Base-by-base conservation (phyloP, 2,329 filamentous ascomycete species). In the Neoarthrinium moseri region DNA sequence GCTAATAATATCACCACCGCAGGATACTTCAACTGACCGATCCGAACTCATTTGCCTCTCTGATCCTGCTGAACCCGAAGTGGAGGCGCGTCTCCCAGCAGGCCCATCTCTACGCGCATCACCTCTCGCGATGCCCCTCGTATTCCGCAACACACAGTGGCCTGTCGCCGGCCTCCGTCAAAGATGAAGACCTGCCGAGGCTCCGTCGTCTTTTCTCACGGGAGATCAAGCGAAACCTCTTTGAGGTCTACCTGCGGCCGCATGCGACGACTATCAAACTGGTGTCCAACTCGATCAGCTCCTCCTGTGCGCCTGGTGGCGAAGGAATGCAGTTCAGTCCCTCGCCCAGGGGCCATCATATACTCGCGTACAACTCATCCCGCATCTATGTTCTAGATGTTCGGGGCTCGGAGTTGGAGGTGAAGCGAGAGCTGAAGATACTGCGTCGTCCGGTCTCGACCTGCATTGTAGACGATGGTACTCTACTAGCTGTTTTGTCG, bases 241-340 rank as follows among this genome's bases (percentile, higher is more conserved):
- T 91, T 62, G 83, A 89, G 55, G 81, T 84, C 27, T 91, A 89
- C 61, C 64, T 90, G 42, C 80, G 86, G 15, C 88, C 89, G 4
- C 77, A 68, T 48, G 76, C 80, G 58, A 91, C 86, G 5, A 73
- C 88, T 35, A 79, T 95, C 58, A 91, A 87, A 60, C 74, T 96
- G 42, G 83, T 95, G 11, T 94, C 89, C 29, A 89, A 86, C 40
- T 91, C 87, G 5, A 89, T 89, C 55, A 92, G 87, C 61, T 91
- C 89, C 1, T 90, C 87, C 2, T 89, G 89, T 18, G 86, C 86
- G 51, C 90, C 89, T 1, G 86, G 87, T 26, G 88, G 89, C 24
- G 90, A 95, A 64, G 89, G 89, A 36, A 89, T 95, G 70, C 87
- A 89, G 45, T 95, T 95, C 64, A 83, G 80, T 51, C 81, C 89